Base-by-base conservation (phyloP, 768 basidiomycete genomes). In the Agrocybe pediades region DNA sequence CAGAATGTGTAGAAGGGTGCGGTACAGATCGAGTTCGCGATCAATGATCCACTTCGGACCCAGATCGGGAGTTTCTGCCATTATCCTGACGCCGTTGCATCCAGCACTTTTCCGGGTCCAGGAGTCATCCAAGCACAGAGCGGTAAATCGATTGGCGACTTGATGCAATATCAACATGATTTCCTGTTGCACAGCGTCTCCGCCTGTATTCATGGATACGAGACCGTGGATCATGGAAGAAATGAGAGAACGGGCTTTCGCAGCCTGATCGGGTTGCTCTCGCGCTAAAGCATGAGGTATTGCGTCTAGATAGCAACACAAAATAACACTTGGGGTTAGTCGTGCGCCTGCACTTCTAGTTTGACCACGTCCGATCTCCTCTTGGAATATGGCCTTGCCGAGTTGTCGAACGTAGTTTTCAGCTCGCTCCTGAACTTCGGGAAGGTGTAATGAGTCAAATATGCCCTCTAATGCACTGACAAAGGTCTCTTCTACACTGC, bases 61-160 rank as follows among this genome's bases (percentile, higher is more conserved):
- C 36, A 97, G 69, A 11, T 85, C 82, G 1, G 88, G 81, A 16
- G 87, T 84, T 48, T 75, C 71, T 0, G 88, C 83, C 73, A 99
- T 82, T 48, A 95, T 84, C 55, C 81, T 83, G 65, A 98, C 88
- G 2, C 94, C 96, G 43, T 74, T 77, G 61, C 91, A 94, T 11
- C 94, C 97, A 8, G 95, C 96, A 62, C 86, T 87, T 70, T 98
- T 97, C 50, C 85, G 80, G 2, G 79, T 80, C 95, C 95, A 97
- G 0, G 90, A 80, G 62, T 95, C 94, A 53, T 97, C 95, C 51
- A 95, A 81, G 65, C 95, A 97, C 21, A 97, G 76, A 2, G 89
- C 85, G 41, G 83, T 86, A 71, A 98, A 91, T 15, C 92, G 85
- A 56, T 83, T 84, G 6, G 90, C 86, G 41, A 98, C 78, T 59